These are phyloP conservation scores for Cercospora sesami DNA, from an alignment of 2,329 filamentous ascomycete genomes.

Conservation along the genomic window DNA sequence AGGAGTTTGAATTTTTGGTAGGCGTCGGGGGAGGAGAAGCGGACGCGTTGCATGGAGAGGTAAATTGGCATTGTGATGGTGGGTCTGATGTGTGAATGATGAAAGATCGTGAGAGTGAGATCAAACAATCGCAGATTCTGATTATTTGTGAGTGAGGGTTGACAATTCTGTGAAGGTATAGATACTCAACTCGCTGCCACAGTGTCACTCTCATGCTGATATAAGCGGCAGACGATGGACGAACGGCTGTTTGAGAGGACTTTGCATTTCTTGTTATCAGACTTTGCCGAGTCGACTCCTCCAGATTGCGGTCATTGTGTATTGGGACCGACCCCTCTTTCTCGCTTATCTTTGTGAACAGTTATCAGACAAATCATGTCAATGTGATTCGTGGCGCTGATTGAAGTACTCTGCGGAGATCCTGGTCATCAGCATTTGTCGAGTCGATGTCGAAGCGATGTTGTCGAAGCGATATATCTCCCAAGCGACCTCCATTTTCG, in stretches of 20 bases:
- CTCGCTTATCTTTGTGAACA: background rate
- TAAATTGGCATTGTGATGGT: slow-evolving; percentile 20
- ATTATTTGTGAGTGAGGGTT: too few species aligned
- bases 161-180: too few species aligned
- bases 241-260: background rate
- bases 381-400: background rate
- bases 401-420: background rate
- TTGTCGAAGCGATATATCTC: background rate
- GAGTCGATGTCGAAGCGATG: background rate
- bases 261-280: background rate
- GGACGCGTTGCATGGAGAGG: slow-evolving; percentile 17
- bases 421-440: background rate
- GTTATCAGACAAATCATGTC: background rate
- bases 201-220: too few species aligned
- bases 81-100: too few species aligned
- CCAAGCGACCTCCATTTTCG: too few species aligned
- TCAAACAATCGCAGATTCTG: too few species aligned
- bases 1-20: slow-evolving; percentile 16
- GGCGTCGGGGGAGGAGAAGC: slow-evolving; percentile 15
- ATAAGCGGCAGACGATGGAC: too few species aligned
- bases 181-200: too few species aligned
- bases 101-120: too few species aligned
- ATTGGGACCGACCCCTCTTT: background rate
- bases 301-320: too few species aligned
- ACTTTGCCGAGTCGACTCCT: background rate